Conservation (phyloP, 2,329 filamentous ascomycete genomes). For the Paraphoma sp. region DNA sequence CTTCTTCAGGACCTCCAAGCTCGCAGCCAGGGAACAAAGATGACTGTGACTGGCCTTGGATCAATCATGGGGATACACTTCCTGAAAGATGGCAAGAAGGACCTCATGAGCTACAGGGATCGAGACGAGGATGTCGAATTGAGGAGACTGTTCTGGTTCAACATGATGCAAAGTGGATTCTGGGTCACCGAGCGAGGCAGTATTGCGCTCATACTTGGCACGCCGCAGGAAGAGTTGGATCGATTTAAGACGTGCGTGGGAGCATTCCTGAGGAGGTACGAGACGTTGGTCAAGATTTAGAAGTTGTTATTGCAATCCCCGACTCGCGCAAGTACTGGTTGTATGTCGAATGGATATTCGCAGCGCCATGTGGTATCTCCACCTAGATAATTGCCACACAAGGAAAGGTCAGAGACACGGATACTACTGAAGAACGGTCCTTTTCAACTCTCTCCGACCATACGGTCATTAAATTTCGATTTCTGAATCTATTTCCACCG, state of each 20-base stretch:
- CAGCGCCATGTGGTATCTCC: no score
- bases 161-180: slow-evolving; percentile 47
- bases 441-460: not conserved
- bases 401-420: no score
- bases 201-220: slow-evolving; percentile 44
- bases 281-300: slow-evolving; percentile 9
- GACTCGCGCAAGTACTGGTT: no score
- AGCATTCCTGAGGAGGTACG: slow-evolving; percentile 21
- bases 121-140: slow-evolving; percentile 38
- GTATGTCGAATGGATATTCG: no score
- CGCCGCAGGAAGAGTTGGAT: slow-evolving; percentile 41
- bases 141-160: slow-evolving; percentile 45
- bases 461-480: not conserved
- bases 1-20: slow-evolving; percentile 35
- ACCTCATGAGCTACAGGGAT: slow-evolving; percentile 31
- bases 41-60: slow-evolving; percentile 46
- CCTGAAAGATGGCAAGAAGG: slow-evolving; percentile 33
- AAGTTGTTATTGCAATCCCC: no score
- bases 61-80: slow-evolving; percentile 49
- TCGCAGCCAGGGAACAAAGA: slow-evolving; percentile 39
- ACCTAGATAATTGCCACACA: not conserved
- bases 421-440: no score
- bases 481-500: not conserved
- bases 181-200: slow-evolving; percentile 46
- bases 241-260: slow-evolving; percentile 24